Base-by-base conservation (phyloP, 352 stramenopile genomes). In the Globisporangium uncinulatum region DNA sequence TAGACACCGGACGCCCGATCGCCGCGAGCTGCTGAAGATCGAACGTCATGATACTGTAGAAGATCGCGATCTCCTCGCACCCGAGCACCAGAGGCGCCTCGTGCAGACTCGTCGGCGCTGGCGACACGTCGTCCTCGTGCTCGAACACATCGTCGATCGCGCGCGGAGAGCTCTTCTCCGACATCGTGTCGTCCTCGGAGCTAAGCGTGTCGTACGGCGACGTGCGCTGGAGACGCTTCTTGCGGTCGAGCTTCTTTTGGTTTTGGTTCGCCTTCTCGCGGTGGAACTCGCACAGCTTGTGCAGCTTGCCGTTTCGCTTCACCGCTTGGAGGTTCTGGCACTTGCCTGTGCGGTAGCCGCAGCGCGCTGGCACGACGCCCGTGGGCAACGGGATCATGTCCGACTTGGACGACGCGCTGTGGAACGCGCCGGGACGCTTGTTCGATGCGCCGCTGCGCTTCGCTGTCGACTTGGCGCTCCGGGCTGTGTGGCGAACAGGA, bases 221-320 rank as follows among this genome's bases (percentile, higher is more conserved):
- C 39, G 55, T 64, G 31, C 79, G 79, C 59, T 83, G 66, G 55
- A 89, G 47, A 8, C 82, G 79, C 73, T 92, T 92, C 76, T 92
- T 92, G 59, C 79, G 79, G 64, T 92, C 83, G 52, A 92, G 69
- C 61, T 92, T 92, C 69, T 90, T 90, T 61, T 92, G 83, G 68
- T 90, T 92, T 54, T 85, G 67, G 68, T 92, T 92, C 58, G 79
- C 79, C 57, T 87, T 86, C 61, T 89, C 79, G 64, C 83, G 79
- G 57, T 92, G 83, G 66, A 88, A 89, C 57, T 92, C 83, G 70
- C 83, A 92, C 39, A 92, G 65, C 57, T 92, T 92, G 78, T 92
- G 83, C 51, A 88, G 68, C 68, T 83, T 89, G 57, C 83, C 83
- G 51, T 92, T 90, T 70, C 79, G 79, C 66, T 92, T 92, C 41